These are phyloP conservation scores for Cadophora sp. DNA, from an alignment of 2,329 filamentous ascomycete species.

Conservation along the genomic window DNA sequence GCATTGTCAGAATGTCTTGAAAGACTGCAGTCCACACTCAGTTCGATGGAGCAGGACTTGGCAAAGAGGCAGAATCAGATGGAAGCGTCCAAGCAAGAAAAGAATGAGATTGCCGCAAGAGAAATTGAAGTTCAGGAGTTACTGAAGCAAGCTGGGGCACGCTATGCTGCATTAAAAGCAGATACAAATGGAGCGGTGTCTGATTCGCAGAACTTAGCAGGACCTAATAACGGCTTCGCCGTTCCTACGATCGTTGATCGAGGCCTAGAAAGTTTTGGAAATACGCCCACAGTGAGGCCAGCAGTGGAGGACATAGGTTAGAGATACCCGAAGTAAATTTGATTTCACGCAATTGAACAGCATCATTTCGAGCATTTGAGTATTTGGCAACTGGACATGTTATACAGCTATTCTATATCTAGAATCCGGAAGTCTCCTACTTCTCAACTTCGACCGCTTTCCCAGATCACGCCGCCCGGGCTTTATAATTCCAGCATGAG, in stretches of 20 bases:
- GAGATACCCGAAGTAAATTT: slow-evolving; percentile 5
- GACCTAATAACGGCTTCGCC: slow-evolving; percentile 18
- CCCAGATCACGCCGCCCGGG: background rate
- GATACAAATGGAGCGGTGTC: slow-evolving; percentile 50
- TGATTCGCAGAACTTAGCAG: slow-evolving; percentile 33
- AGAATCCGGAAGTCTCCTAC: background rate
- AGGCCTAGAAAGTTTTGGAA: slow-evolving; percentile 49
- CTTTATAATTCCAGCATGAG: background rate
- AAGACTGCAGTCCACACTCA: slow-evolving; percentile 65
- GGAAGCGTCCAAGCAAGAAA: slow-evolving; percentile 72
- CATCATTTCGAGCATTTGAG: background rate
- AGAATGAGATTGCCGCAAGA: slow-evolving; percentile 68
- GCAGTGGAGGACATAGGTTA: slow-evolving; percentile 43
- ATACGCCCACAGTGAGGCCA: slow-evolving; percentile 43
- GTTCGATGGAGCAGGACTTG: slow-evolving; percentile 68
- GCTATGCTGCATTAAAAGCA: slow-evolving; percentile 64
- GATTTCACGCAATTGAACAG: background rate
- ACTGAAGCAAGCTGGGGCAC: slow-evolving; percentile 80
- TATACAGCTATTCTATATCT: slow-evolving; percentile 10
- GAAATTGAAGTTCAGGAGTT: slow-evolving; percentile 83
- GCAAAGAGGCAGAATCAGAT: slow-evolving; percentile 66
- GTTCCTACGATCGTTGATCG: slow-evolving; percentile 34
- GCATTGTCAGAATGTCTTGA: slow-evolving; percentile 72
- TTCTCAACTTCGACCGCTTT: background rate
- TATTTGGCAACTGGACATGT: background rate